Base-by-base conservation (phyloP, 768 basidiomycete species). In the Calocybe cyanea region DNA sequence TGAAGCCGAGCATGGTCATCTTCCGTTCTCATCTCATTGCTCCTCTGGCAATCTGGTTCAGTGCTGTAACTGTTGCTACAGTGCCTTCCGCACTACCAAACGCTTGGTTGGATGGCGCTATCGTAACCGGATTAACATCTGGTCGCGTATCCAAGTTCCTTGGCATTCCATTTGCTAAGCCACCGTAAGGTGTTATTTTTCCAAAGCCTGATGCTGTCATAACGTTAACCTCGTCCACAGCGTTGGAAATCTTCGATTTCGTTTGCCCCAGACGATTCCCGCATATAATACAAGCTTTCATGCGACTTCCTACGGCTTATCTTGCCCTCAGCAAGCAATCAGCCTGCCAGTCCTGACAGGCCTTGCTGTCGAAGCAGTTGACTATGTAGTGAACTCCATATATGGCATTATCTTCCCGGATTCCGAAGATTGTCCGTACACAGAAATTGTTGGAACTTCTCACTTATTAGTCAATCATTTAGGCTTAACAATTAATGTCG, bases 401-500 rank as follows among this genome's bases (percentile, higher is more conserved):
- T 64, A 50, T 21, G 54, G 58, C 0, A 37, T 55, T 7, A 38
- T 69, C 11, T 63, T 64, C 20, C 63, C 70, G 7, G 60, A 57
- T 28, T 50, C 59, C 14, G 76, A 77, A 53, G 78, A 77, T 50
- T 79, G 78, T 78, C 48, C 56, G 73, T 46, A 20, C 14, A 4
- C 11, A 17, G 25, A 28, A 28, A 77, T 50, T 79, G 78, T 78
- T 19, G 1, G 8, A 32, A 18, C 8, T 15, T 2, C 33, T 28
- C 25, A 33, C 9, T 31, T 31, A 20, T 24, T 31, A 3, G 41
- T 15, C 2, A 9, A 15, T 19, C 10, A 33, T 17, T 5, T 28
- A 73, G 78, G 79, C 60, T 62, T 81, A 15, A 77, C 71, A 1
- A 46, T 83, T 30, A 80, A 82, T 49, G 70, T 81, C 14, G 53